These are phyloP conservation scores for Teratosphaeria zuluensis DNA, from an alignment of 2,329 filamentous ascomycete genomes.

Conservation along the genomic window DNA sequence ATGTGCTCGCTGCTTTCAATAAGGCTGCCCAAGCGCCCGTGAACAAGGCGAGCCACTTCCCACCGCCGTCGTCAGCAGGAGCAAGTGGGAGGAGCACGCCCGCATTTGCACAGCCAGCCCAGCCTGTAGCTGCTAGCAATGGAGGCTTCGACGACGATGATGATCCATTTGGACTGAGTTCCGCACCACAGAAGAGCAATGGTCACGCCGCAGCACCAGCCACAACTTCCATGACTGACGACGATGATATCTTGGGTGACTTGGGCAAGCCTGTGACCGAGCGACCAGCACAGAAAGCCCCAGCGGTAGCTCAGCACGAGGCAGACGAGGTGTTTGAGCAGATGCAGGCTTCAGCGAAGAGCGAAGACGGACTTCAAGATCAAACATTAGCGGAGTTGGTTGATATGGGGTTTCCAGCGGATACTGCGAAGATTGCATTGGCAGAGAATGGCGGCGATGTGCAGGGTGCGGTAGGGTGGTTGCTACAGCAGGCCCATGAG, in stretches of 20 bases:
- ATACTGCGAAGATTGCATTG: slow-evolving; percentile 72
- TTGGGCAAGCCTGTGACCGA: slow-evolving; percentile 51
- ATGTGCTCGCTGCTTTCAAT: slow-evolving; percentile 53
- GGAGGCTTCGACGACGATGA: slow-evolving; percentile 52
- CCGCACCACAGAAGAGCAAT: slow-evolving; percentile 13
- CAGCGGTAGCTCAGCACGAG: slow-evolving; percentile 1
- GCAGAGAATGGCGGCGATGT: slow-evolving; percentile 74
- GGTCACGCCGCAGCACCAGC: slow-evolving; percentile 14
- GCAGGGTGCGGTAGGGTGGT: slow-evolving; percentile 77
- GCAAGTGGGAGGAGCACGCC: slow-evolving; percentile 34
- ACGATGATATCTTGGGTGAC: slow-evolving; percentile 56
- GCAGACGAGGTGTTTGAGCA: slow-evolving; percentile 4
- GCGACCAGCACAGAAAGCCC: slow-evolving; percentile 14
- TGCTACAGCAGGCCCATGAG: slow-evolving; percentile 82
- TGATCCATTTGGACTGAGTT: slow-evolving; percentile 73
- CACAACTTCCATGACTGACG: slow-evolving; percentile 21
- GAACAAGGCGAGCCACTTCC: slow-evolving; percentile 50
- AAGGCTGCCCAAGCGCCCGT: slow-evolving; percentile 44
- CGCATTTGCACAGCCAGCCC: slow-evolving; percentile 4
- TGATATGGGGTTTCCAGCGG: slow-evolving; percentile 85
- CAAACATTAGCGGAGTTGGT: slow-evolving; percentile 77
- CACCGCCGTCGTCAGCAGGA: slow-evolving; percentile 30
- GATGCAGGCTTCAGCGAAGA: slow-evolving; percentile 2
- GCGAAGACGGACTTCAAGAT: slow-evolving; percentile 43
- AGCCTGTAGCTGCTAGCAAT: not conserved